A percentile compares a stretch with the other conserved stretches of the same genome.
Evolutionary conservation across 148 eudicot genomes (phyloP).

Genomic region (Chenopodium berlandieri): DNA sequence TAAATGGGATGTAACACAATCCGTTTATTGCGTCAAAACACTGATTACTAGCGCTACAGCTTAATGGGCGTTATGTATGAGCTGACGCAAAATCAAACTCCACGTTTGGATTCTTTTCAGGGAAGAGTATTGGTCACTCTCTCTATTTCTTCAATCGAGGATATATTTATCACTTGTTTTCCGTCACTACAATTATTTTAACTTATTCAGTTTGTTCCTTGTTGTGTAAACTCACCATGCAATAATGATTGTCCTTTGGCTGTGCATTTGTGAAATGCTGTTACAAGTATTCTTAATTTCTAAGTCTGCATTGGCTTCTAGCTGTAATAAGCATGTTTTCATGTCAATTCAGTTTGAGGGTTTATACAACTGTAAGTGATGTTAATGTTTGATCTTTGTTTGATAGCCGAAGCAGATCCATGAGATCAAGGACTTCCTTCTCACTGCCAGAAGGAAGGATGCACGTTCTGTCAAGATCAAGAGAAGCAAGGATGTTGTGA

Average conservation of each 20-base stretch:
- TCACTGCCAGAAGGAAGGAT: conserved; percentile 62
- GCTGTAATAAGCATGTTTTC: neutral
- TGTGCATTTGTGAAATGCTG: neutral
- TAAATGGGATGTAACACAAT: neutral
- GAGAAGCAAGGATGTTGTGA: conserved; percentile 51
- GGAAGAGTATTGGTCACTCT: conserved; percentile 1
- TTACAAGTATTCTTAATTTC: neutral
- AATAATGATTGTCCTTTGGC: too few relatives aligned
- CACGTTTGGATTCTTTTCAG: neutral
- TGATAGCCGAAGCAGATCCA: conserved; percentile 58
- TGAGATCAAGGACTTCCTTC: conserved; percentile 65
- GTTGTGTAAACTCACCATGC: too few relatives aligned
- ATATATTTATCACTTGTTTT: neutral
- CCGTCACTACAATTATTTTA: neutral
- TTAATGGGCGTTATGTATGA: conserved; percentile 18
- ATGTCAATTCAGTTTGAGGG: neutral
- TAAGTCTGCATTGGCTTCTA: neutral
- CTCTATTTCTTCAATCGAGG: neutral
- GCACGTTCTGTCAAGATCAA: conserved; percentile 54
- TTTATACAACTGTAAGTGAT: neutral
- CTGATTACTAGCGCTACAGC: conserved; percentile 27
- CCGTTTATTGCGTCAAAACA: conserved; percentile 26
- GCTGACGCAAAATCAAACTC: conserved; percentile 16
- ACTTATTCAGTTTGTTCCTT: too few relatives aligned
- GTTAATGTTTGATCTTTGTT: neutral